These are phyloP conservation scores for Lycium barbarum DNA, from an alignment of 257 asterid species.

Conservation along the genomic window DNA sequence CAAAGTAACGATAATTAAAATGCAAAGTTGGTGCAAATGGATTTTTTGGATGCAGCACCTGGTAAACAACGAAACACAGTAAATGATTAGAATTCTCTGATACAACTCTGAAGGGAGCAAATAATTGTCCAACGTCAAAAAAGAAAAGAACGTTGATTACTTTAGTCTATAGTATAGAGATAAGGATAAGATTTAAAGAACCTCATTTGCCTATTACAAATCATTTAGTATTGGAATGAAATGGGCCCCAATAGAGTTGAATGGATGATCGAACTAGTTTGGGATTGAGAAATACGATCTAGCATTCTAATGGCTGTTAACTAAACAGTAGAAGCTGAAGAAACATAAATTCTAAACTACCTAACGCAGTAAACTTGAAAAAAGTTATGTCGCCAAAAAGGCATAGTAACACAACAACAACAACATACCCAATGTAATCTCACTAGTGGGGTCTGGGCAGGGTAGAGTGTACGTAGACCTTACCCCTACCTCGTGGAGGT, in stretches of 20 bases:
- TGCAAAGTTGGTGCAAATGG: slow-evolving; percentile 99
- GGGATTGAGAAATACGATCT: not conserved
- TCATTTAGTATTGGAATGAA: not conserved
- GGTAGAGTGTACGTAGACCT: too few species aligned
- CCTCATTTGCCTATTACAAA: not conserved
- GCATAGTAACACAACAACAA: too few species aligned
- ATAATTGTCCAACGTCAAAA: not conserved
- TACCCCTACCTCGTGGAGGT: too few species aligned
- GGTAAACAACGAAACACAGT: slow-evolving; percentile 25
- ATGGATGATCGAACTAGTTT: not conserved
- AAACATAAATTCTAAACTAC: not conserved
- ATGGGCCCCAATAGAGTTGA: not conserved
- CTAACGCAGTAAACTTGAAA: too few species aligned
- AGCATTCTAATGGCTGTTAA: not conserved
- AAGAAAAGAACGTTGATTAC: not conserved
- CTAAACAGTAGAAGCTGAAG: not conserved
- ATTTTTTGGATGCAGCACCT: slow-evolving; percentile 96
- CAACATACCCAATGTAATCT: too few species aligned
- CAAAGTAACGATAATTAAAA: slow-evolving; percentile 93
- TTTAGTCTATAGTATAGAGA: not conserved
- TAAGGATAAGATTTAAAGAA: not conserved
- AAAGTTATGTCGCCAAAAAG: too few species aligned
- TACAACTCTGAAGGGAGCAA: not conserved
- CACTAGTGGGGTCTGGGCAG: too few species aligned
- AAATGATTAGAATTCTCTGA: not conserved